Base-by-base conservation (phyloP, 2,329 filamentous ascomycete genomes). In the Trichoderma sp. region DNA sequence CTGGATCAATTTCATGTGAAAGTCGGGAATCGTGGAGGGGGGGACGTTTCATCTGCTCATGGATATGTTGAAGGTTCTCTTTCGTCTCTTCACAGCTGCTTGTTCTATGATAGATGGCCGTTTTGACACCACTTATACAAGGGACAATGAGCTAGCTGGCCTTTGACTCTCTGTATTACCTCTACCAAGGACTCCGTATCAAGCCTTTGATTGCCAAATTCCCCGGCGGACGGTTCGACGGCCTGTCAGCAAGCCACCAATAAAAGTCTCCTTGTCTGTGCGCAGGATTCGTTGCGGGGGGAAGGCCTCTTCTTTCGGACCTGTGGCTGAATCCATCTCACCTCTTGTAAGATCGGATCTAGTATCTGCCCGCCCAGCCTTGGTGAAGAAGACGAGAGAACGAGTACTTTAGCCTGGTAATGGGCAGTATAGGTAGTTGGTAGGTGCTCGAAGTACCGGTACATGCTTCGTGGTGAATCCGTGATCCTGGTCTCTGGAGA, bases 221-320 rank as follows among this genome's bases (percentile, higher is more conserved):
- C n/a, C 42, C 42, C 42, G 12, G 42, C 22, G 42, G 37, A 42
- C 29, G 37, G 56, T 59, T 42, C 32, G 29, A 50, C 34, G 59
- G 59, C 59, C 59, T 63, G 59, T 63, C 59, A 63, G 59, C 59
- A 63, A 63, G 59, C 59, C 59, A 63, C 59, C 45, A 27, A 13
- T 45, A 34, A 19, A 42, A 22, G 42, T 35, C 59, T 35, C 42
- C 32, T 58, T 58, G 54, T 27, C 27, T 58, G 54, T 35, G 19
- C n/a, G 54, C 34, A 35, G 6, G 37, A 35, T 22, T 25, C 35
- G 53, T 32, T 35, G 56, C 17, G 56, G 56, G 34, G 56, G 34
- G 35, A 19, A 19, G 56, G 35, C 35, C 37, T 42, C 27, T 45
- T 48, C 25, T 15, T 48, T 58, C 22, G 34, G 52, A 34, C 52